phyloP scores from a whole-genome alignment of 108 stramenopile genomes.

The Poteriospumella lacustris region DNA sequence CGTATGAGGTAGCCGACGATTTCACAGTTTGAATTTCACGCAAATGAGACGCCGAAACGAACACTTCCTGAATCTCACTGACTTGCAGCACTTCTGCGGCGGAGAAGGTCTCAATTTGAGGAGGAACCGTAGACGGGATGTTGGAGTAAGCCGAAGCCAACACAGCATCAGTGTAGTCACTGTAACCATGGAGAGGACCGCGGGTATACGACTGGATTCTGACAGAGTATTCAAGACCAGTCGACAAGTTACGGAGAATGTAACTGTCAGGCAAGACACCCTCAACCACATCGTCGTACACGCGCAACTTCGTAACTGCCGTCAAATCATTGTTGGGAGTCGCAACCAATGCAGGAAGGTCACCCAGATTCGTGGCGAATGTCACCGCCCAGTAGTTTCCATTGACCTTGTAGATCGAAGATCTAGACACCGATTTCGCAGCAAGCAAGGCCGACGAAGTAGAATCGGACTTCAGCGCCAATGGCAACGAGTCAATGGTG shows the following conservation, averaged over 20 bases:
- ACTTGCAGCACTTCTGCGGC: conserved; percentile 54
- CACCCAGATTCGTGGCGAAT: conserved; percentile 56
- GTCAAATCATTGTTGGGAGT: conserved; percentile 25
- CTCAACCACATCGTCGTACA: conserved; percentile 46
- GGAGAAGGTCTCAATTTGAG: conserved; percentile 40
- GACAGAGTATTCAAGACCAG: conserved; percentile 59
- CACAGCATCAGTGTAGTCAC: conserved; percentile 43
- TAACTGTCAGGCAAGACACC: conserved; percentile 38
- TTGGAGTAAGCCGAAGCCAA: conserved; percentile 15
- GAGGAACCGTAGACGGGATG: conserved; percentile 50
- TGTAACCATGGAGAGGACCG: conserved; percentile 46
- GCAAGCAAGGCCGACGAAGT: neutral
- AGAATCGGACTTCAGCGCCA: neutral
- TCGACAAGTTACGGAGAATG: conserved; percentile 40
- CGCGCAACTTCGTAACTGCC: conserved; percentile 25
- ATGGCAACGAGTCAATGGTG: neutral
- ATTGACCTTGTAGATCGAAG: conserved; percentile 52
- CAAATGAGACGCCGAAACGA: conserved; percentile 59
- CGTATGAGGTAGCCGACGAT: conserved; percentile 58
- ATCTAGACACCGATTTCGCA: neutral
- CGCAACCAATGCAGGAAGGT: conserved; percentile 34
- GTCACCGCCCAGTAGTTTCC: conserved; percentile 57
- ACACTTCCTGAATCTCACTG: conserved; percentile 64
- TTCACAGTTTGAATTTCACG: conserved; percentile 66
- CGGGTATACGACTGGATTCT: conserved; percentile 46